Base-by-base conservation (phyloP, 192 early-diverging fungal genomes). In the Haplosporangium gracile region DNA sequence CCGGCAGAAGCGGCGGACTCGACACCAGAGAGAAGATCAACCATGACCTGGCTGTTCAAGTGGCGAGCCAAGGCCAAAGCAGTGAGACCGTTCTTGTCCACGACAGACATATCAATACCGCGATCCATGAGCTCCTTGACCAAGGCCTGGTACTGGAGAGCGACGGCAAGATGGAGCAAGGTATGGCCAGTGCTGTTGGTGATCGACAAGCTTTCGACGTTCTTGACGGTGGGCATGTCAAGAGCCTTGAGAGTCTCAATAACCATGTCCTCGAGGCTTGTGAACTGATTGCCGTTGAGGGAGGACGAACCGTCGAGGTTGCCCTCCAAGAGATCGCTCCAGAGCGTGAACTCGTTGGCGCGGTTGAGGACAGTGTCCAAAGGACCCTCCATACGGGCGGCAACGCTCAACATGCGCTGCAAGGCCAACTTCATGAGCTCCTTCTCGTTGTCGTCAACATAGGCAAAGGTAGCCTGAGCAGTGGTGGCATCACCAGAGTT, bases 381-480 rank as follows among this genome's bases (percentile, higher is more conserved):
- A 39, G 79, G 84, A 77, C 79, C 84, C 32, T 86, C 84, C 71
- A 86, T 81, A 72, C 84, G 79, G n/a, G 84, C 68, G 18, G 84
- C 76, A 60, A 86, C 77, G 84, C 69, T 86, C 79, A 86, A 70
- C 79, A 86, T 75, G 43, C 84, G 84, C 84, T 86, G 84, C 26
- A 86, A 68, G 11, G 84, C 84, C 5, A 86, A 72, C 42, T 86
- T 86, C 72, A 86, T 86, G 65, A 86, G 79, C 60, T 86, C 84
- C 65, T 80, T 80, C 79, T 86, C 84, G 63, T 86, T 86, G 65
- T 86, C 84, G 38, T 86, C 84, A n/a, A 86, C 75, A 55, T 85
- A 85, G 22, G 83, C 68, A 63, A 85, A 85, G 29, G 83, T 85
- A 2, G 82, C 72, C 72, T 74, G 82, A 38, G 83, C 83, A 68